Conservation (phyloP, 495 filamentous ascomycete genomes). For the Thermothielavioides terrestris region DNA sequence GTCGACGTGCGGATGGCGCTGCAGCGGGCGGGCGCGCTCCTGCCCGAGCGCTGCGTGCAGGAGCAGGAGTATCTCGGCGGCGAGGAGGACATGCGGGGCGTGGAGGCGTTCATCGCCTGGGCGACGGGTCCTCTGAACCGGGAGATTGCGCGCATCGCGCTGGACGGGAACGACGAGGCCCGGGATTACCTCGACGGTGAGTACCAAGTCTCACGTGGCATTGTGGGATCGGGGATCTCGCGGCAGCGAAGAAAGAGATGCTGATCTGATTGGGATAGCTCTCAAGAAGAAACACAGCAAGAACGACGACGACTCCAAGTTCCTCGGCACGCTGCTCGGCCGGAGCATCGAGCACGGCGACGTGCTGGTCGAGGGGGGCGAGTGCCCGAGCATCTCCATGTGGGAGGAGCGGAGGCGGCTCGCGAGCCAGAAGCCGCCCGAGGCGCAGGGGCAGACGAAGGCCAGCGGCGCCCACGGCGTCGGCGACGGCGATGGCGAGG, state of each 20-base stretch:
- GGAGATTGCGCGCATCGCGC: slow-evolving; percentile 58
- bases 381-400: slow-evolving; percentile 53
- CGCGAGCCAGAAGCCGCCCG: slow-evolving; percentile 15
- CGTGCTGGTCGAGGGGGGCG: slow-evolving; percentile 63
- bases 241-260: too few species aligned
- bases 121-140: slow-evolving; percentile 54
- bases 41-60: slow-evolving; percentile 43
- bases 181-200: slow-evolving; percentile 65
- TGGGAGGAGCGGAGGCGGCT: slow-evolving; percentile 45
- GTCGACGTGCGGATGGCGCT: slow-evolving; percentile 78
- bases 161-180: slow-evolving; percentile 41
- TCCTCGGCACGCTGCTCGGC: slow-evolving; percentile 70
- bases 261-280: too few species aligned
- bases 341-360: slow-evolving; percentile 56
- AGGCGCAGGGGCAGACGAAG: slow-evolving; percentile 3
- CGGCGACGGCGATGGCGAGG: slow-evolving; percentile 7
- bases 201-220: slow-evolving; percentile 2
- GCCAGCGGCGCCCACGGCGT: slow-evolving; percentile 2
- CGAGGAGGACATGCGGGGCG: slow-evolving; percentile 63
- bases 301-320: slow-evolving; percentile 68
- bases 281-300: slow-evolving; percentile 83
- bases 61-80: slow-evolving; percentile 32
- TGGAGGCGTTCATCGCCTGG: slow-evolving; percentile 69
- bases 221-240: too few species aligned
- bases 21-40: slow-evolving; percentile 61